phyloP scores from a whole-genome alignment of 1,284 basidiomycete species.

The Irpex sp. region DNA sequence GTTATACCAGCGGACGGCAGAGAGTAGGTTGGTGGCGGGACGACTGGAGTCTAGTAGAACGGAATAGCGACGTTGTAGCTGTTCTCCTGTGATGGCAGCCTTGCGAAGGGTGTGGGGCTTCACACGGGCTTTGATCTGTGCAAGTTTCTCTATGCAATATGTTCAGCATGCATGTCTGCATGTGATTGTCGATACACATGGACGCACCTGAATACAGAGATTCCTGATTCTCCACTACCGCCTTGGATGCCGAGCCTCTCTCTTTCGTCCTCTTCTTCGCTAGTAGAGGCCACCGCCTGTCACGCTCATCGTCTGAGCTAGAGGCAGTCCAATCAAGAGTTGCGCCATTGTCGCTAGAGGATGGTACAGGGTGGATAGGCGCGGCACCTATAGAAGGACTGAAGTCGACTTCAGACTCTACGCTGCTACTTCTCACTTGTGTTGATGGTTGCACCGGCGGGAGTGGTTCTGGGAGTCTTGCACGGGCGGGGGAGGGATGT shows the following conservation, averaged over 20 bases:
- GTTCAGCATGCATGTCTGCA: neutral
- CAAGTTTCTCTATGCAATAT: constrained; percentile 45
- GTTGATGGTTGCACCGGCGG: constrained; percentile 12
- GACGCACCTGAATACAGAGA: constrained; percentile 22
- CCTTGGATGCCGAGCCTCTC: constrained; percentile 33
- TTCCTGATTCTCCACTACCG: constrained; percentile 33
- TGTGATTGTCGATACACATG: neutral
- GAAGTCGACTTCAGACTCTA: constrained; percentile 58
- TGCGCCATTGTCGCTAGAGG: constrained; percentile 57
- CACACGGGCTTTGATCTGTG: constrained; percentile 43
- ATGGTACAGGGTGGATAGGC: constrained; percentile 50
- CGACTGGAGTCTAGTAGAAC: constrained; percentile 36
- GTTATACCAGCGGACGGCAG: constrained; percentile 54
- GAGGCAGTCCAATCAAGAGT: constrained; percentile 65
- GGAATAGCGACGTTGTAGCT: constrained; percentile 57
- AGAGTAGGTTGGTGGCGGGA: constrained; percentile 38
- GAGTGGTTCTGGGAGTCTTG: constrained; percentile 10
- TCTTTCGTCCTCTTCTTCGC: constrained; percentile 58
- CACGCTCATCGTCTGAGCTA: constrained; percentile 49
- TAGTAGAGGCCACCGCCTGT: constrained; percentile 57
- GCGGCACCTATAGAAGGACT: constrained; percentile 53
- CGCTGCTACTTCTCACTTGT: constrained; percentile 12
- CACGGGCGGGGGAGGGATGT: constrained; percentile 29
- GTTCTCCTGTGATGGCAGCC: constrained; percentile 60
- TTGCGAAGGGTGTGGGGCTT: constrained; percentile 53